A percentile compares a stretch with the other conserved stretches of the same genome.
These are phyloP conservation scores for Exophiala lecanii-corni DNA, from an alignment of 2,329 filamentous ascomycete species.

Conservation along the genomic window DNA sequence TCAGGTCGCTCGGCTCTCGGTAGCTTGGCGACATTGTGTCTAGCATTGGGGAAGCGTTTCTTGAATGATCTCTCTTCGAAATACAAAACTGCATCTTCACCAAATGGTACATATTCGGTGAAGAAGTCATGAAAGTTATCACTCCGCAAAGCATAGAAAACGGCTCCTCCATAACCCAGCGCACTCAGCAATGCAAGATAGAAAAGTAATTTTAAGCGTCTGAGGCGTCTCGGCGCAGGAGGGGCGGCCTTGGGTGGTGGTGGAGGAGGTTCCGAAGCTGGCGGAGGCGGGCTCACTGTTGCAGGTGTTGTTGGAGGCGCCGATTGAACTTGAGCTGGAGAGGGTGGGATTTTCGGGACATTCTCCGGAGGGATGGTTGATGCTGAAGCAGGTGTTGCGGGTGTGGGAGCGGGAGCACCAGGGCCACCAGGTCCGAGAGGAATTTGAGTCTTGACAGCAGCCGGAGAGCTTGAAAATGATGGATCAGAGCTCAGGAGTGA, in stretches of 20 bases:
- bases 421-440: conserved; percentile 22
- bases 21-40: conserved; percentile 50
- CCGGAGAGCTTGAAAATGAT: conserved; percentile 3
- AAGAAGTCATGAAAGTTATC: conserved; percentile 99
- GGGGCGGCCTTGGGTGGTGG: conserved; percentile 37
- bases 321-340: conserved; percentile 33
- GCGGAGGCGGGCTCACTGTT: conserved; percentile 26
- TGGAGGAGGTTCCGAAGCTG: conserved; percentile 29
- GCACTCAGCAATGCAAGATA: conserved; percentile 71
- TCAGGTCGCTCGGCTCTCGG: conserved; percentile 41
- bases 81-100: conserved; percentile 90
- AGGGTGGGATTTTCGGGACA: conserved; percentile 43
- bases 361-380: conserved; percentile 48
- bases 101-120: conserved; percentile 91
- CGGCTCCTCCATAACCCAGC: conserved; percentile 77
- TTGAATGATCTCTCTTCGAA: conserved; percentile 93
- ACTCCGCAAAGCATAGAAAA: conserved; percentile 87
- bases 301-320: conserved; percentile 34
- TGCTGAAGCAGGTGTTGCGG: conserved; percentile 35
- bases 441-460: conserved; percentile 20
- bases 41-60: conserved; percentile 67
- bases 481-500: conserved; percentile 21
- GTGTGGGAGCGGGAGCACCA: conserved; percentile 25
- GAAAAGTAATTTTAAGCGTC: conserved; percentile 70
- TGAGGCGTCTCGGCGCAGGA: conserved; percentile 57